A percentile compares a stretch with the other conserved stretches of the same genome.
phyloP scores from a whole-genome alignment of 2,329 filamentous ascomycete species.

The Colletotrichum incanum region DNA sequence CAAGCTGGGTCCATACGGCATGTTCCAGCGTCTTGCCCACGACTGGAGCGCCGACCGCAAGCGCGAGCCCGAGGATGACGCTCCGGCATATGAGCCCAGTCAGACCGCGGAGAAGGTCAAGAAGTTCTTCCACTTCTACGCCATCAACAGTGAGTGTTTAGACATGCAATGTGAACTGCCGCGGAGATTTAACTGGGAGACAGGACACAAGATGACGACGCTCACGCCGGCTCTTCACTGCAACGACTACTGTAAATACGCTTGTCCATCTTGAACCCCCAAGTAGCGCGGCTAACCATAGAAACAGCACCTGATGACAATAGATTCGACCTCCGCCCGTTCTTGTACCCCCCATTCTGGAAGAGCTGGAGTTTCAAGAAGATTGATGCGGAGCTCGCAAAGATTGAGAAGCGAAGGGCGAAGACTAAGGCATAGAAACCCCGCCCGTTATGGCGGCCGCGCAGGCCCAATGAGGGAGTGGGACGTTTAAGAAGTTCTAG shows the following conservation, averaged over 20 bases:
- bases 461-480: not conserved
- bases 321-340: conserved; percentile 48
- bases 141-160: conserved; percentile 64
- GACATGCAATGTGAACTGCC: too few species aligned
- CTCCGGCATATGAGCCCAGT: conserved; percentile 53
- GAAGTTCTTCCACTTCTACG: conserved; percentile 69
- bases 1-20: conserved; percentile 64
- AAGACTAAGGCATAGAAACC: conserved; percentile 23
- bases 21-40: conserved; percentile 63
- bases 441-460: not conserved
- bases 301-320: conserved; percentile 48
- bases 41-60: conserved; percentile 58
- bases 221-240: conserved; percentile 42
- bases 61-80: conserved; percentile 48
- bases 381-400: conserved; percentile 56
- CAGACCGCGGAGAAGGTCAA: conserved; percentile 60
- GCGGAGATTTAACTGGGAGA: not conserved
- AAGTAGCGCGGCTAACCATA: not conserved
- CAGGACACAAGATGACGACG: conserved; percentile 44
- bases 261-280: not conserved
- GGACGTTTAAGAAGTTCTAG: not conserved
- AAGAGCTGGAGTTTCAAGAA: conserved; percentile 56
- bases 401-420: conserved; percentile 49
- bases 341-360: conserved; percentile 52
- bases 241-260: conserved; percentile 41